Conservation (phyloP, 73 alveolate species). For the Uronychia setigera region DNA sequence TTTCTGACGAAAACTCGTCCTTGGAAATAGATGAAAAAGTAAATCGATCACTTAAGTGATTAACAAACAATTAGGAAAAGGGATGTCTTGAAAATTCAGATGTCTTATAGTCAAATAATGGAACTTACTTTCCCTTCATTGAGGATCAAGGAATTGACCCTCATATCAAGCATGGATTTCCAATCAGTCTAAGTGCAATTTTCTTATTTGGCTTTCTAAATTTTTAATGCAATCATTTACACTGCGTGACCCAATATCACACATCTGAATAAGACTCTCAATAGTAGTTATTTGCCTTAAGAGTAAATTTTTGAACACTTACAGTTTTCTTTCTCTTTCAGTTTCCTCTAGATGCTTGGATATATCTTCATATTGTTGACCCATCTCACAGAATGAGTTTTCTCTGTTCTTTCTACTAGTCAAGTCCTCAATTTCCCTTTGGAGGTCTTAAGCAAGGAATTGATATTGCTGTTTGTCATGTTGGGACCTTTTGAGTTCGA, state of each 20-base stretch:
- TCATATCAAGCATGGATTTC: neutral
- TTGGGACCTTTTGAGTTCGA: no score
- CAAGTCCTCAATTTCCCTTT: neutral
- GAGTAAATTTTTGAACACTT: neutral
- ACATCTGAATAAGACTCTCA: neutral
- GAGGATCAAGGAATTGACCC: neutral
- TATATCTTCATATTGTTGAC: neutral
- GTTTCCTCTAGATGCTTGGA: neutral
- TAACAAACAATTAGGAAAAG: neutral
- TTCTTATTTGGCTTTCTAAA: neutral
- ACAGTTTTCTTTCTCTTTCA: neutral
- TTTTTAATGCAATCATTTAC: neutral
- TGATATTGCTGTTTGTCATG: neutral
- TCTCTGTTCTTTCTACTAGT: neutral
- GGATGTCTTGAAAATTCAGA: neutral
- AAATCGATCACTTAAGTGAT: neutral
- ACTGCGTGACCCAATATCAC: neutral
- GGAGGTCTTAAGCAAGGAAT: neutral
- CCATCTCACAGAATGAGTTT: neutral
- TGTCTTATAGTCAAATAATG: neutral
- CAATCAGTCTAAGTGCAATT: neutral
- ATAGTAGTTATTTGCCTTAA: neutral
- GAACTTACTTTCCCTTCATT: neutral
- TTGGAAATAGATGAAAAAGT: neutral
- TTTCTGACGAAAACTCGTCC: neutral